These are phyloP conservation scores for Diaporthe humulicola DNA, from an alignment of 2,329 filamentous ascomycete species.

Conservation along the genomic window DNA sequence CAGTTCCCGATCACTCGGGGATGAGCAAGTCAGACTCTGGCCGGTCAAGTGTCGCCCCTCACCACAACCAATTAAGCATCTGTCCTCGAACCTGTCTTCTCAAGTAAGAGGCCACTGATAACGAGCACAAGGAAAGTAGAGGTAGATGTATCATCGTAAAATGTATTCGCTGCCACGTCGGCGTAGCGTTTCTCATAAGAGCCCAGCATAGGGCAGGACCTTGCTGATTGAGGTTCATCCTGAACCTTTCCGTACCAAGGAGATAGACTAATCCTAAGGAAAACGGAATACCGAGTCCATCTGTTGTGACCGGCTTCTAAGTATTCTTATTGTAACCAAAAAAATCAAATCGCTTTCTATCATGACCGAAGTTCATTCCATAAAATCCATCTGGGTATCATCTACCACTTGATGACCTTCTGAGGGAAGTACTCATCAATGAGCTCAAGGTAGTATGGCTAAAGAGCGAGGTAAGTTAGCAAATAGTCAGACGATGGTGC, in stretches of 20 bases:
- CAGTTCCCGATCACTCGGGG: no score
- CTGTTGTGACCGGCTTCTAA: not conserved
- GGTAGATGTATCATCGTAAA: not conserved
- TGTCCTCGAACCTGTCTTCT: no score
- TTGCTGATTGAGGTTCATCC: not conserved
- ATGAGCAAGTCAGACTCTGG: no score
- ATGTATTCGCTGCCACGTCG: not conserved
- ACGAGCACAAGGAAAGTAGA: accelerated
- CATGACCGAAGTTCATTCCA: slow-evolving; percentile 14
- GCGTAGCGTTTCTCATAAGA: not conserved
- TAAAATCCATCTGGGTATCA: not conserved
- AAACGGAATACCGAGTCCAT: not conserved
- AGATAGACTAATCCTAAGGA: not conserved
- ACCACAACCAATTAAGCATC: no score
- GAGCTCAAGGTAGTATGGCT: slow-evolving; percentile 80
- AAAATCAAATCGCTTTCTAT: slow-evolving; percentile 33
- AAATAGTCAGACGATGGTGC: not conserved
- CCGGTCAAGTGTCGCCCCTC: no score
- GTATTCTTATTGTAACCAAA: not conserved
- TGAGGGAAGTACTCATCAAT: slow-evolving; percentile 82
- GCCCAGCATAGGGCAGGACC: not conserved
- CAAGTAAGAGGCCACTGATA: not conserved
- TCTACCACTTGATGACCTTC: slow-evolving; percentile 77
- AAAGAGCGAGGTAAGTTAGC: slow-evolving; percentile 19
- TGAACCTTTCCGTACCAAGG: slow-evolving; percentile 18